Base-by-base conservation (phyloP, 2,329 filamentous ascomycete species). In the Pyrenophora seminiperda region DNA sequence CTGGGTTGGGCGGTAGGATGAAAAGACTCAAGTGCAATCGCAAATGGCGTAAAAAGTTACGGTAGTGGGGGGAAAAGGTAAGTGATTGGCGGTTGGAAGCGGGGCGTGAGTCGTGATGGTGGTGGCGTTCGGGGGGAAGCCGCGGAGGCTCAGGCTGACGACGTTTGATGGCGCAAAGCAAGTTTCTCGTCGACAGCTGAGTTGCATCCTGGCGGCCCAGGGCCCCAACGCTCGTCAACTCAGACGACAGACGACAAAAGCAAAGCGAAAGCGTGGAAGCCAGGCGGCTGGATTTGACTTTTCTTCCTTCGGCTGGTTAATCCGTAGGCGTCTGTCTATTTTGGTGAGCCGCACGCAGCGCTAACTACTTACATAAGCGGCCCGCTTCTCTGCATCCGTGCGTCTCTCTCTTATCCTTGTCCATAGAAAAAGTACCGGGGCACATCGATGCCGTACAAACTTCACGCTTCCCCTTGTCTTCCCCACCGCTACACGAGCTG, bases 401-500 rank as follows among this genome's bases (percentile, higher is more conserved):
- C 33, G 14, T 24, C 15, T n/a, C n/a, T n/a, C n/a, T n/a, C n/a
- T 34, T 20, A 11, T 27, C 41, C n/a, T 20, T 46, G 22, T 29
- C 18, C 32, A 27, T 29, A 43, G 40, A 27, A 10, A 17, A 30
- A 32, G n/a, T n/a, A 17, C 9, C 37, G 14, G 11, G 24, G 14
- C 24, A 17, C 47, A 47, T 29, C 27, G 40, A 41, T 33, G 39
- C 24, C 50, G 33, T 46, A 15, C 29, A 32, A 42, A 37, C 43
- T 18, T 49, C 41, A 41, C 31, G 27, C 33, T 15, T 33, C 27
- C 9, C 33, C 14, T 42, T 14, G 9, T 10, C 30, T 27, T 36
- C 42, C 30, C 31, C 36, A 41, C 32, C 17, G 31, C 40, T 24
- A 42, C 50, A 40, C 50, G 47, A 47, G 22, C 18, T 41, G 38